Percentiles rank a stretch among this genome's conserved stretches.
Conservation (phyloP, 1,139 yeast genomes). For the Candida pseudoviswanathii region DNA sequence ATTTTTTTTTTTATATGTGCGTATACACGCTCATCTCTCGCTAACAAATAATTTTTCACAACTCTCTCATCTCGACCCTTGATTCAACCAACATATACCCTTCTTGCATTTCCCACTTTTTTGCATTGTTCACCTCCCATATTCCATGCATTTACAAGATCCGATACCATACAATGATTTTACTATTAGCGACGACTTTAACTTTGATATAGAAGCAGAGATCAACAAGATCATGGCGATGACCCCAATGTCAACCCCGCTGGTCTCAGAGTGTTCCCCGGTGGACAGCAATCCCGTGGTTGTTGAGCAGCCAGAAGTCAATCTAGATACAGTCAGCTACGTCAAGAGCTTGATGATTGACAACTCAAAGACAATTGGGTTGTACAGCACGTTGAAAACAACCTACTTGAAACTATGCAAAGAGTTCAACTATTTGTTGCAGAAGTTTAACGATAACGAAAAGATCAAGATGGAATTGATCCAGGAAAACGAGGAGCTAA, state of each 20-base stretch:
- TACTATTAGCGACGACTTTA: slow-evolving; percentile 7
- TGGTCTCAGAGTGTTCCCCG: slow-evolving; percentile 3
- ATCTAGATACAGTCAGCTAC: slow-evolving; percentile 24
- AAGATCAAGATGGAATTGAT: slow-evolving; percentile 34
- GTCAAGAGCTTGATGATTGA: slow-evolving; percentile 33
- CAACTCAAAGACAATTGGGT: slow-evolving; percentile 30
- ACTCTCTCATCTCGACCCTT: background rate
- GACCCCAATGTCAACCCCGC: slow-evolving; percentile 5
- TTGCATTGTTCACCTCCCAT: background rate
- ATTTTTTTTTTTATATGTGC: background rate
- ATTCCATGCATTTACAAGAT: background rate
- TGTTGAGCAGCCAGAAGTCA: slow-evolving; percentile 8
- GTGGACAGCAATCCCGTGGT: background rate
- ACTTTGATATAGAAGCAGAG: slow-evolving; percentile 14
- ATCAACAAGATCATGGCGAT: slow-evolving; percentile 6
- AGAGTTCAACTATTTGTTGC: slow-evolving; percentile 37
- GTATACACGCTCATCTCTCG: background rate
- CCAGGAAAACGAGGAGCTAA: slow-evolving; percentile 37
- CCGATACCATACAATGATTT: slow-evolving; percentile 1
- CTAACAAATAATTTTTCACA: background rate
- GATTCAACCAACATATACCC: background rate
- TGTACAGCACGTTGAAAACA: slow-evolving; percentile 34
- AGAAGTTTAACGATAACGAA: slow-evolving; percentile 40
- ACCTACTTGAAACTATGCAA: slow-evolving; percentile 40
- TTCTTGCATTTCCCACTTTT: background rate